Percentiles rank a stretch among this genome's conserved stretches.
phyloP scores from a whole-genome alignment of 257 asterid species.

The Solanum medicagineum region DNA sequence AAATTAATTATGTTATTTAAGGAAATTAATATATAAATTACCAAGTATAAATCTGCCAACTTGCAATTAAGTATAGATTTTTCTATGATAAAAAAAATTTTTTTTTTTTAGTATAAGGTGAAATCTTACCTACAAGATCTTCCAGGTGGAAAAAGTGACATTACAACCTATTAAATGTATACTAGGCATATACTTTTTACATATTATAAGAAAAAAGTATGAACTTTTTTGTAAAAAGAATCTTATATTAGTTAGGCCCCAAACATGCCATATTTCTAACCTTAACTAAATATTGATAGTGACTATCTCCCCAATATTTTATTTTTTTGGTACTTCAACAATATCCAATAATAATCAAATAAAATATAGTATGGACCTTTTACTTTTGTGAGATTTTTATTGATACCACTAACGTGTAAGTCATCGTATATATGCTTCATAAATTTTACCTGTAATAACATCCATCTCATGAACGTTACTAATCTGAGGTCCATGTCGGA shows the following conservation, averaged over 20 bases:
- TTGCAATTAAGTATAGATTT: neutral
- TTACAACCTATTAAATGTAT: neutral
- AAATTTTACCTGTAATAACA: conserved; percentile 43
- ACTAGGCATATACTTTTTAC: neutral
- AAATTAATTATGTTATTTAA: neutral
- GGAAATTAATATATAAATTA: neutral
- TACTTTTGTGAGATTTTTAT: neutral
- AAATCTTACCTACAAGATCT: conserved; percentile 19
- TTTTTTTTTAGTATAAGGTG: neutral
- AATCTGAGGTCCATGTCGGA: conserved; percentile 61
- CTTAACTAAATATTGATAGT: neutral
- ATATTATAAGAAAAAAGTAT: neutral
- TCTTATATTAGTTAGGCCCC: neutral
- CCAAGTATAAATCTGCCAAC: neutral
- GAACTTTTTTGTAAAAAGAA: neutral
- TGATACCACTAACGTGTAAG: neutral
- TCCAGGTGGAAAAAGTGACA: neutral
- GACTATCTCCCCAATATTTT: neutral
- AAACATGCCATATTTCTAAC: neutral
- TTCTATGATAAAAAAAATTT: too few species aligned
- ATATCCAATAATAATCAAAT: neutral
- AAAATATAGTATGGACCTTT: neutral
- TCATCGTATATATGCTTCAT: too few species aligned
- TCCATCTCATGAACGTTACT: conserved; percentile 58
- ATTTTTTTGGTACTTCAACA: neutral